Base-by-base conservation (phyloP, 768 basidiomycete species). In the Trametes gibbosa region DNA sequence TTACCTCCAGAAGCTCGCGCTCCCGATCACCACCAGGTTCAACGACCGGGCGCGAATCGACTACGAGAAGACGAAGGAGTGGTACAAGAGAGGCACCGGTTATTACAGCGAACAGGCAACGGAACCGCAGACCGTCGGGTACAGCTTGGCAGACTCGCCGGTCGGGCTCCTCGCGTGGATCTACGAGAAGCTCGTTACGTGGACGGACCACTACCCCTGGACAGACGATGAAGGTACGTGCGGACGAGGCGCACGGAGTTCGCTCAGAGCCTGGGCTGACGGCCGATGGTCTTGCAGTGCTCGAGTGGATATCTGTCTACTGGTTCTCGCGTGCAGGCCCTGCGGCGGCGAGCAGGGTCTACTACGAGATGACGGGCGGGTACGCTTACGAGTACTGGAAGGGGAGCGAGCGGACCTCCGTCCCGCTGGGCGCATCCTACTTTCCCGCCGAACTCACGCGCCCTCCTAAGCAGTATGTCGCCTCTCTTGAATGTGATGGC, bases 241-340 rank as follows among this genome's bases (percentile, higher is more conserved):
- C 23, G 24, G 19, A 27, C 2, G n/a, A n/a, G n/a, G n/a, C 29
- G 23, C 7, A 21, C 10, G 13, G 3, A 13, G 2, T 16, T 3
- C 23, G 9, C 16, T 24, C 17, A 1, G 17, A 19, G 8, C 7
- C 13, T 5, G 5, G 5, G 9, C 14, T 25, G 45, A 19, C 25
- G n/a, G 19, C 19, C 45, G 1, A 13, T 43, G 17, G 17, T 9
- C 12, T 46, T 4, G 14, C 55, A 84, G 84, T 85, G 1, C 63
- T 87, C 29, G 83, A 81, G 0, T 87, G 84, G 84, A 67, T 84
- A 21, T 84, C 82, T 2, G 73, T 84, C 12, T 84, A 81, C 64
- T 80, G 76, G 74, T 84, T 86, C 69, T 85, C 84, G 7, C 77
- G 79, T 10, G 75, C 79, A 0, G 84, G 84, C 0, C 84, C 86